phyloP scores from a whole-genome alignment of 768 basidiomycete genomes.

The Hemileccinum rubropunctum region DNA sequence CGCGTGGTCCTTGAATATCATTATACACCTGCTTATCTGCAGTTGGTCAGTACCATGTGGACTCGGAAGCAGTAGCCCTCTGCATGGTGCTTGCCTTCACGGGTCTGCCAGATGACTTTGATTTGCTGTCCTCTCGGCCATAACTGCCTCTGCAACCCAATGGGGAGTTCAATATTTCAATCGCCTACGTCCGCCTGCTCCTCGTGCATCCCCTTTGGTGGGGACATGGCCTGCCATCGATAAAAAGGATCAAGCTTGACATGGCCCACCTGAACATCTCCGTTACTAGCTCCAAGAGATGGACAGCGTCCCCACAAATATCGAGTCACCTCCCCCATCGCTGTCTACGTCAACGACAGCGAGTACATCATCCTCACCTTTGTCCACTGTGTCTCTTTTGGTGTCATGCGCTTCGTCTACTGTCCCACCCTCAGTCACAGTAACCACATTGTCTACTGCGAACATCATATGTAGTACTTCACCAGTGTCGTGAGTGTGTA shows the following conservation, averaged over 20 bases:
- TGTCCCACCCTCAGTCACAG: not conserved
- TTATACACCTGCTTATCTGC: not conserved
- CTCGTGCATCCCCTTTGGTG: not conserved
- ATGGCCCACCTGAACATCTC: not conserved
- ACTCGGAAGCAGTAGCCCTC: not conserved
- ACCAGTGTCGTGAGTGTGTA: conserved; percentile 1
- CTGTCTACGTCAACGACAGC: not conserved
- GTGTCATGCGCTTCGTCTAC: not conserved
- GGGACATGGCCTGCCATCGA: not conserved
- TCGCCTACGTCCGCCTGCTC: not conserved
- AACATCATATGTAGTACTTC: not conserved
- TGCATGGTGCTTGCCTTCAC: not conserved
- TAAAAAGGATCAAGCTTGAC: not conserved
- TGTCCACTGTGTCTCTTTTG: not conserved
- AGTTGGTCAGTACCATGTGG: not conserved
- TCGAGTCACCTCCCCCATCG: no score
- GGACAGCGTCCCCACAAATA: not conserved
- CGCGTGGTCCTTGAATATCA: conserved; percentile 1
- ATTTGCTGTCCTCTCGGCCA: not conserved
- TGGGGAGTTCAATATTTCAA: not conserved
- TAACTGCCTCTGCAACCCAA: not conserved
- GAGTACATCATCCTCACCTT: not conserved
- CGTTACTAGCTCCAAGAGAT: not conserved
- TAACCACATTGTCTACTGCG: not conserved
- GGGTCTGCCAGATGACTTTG: not conserved